Base-by-base conservation (phyloP, 139 green algal genomes). In the Chlorella sp. region DNA sequence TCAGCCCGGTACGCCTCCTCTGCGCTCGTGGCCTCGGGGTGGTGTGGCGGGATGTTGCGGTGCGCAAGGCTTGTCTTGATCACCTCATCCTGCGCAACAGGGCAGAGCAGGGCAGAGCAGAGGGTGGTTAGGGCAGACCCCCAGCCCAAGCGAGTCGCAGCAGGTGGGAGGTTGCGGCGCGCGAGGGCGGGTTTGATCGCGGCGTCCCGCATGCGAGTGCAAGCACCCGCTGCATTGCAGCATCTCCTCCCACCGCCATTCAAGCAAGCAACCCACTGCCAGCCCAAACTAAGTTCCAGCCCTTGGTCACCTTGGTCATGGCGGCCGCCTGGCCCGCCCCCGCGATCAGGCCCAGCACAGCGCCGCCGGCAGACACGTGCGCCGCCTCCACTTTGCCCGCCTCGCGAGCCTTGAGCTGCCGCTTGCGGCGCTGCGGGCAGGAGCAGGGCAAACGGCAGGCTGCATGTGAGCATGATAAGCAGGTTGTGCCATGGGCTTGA, bases 21-120 rank as follows among this genome's bases (percentile, higher is more conserved):
- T 4, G 88, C 74, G 26, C 26, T 86, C 0, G 56, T 82, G 6
- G 88, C 89, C 26, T 85, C 75, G 2, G 85, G 85, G 76, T 92
- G 67, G 44, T 93, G 88, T 17, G 89, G 88, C 71, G 89, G 89
- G 79, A 93, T 90, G 65, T 88, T 89, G 39, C 89, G 87, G 3
- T 84, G 80, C 36, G 81, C 81, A 34, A 86, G 56, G 1, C 78
- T 39, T 23, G 36, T 41, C n/a, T 76, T 72, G 25, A 92, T 80
- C 39, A 93, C 51, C 56, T 90, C 88, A 26, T 85, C 80, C 80
- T 85, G 80, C 39, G n/a, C n/a, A n/a, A n/a, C n/a, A n/a, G n/a
- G n/a, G n/a, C n/a, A n/a, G n/a, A n/a, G n/a, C n/a, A n/a, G n/a
- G n/a, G n/a, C n/a, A n/a, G n/a, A n/a, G n/a, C n/a, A n/a, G n/a